A percentile compares a stretch with the other conserved stretches of the same genome.
These are phyloP conservation scores for Volvox carteri DNA, from an alignment of 163 green algal species.

Conservation along the genomic window DNA sequence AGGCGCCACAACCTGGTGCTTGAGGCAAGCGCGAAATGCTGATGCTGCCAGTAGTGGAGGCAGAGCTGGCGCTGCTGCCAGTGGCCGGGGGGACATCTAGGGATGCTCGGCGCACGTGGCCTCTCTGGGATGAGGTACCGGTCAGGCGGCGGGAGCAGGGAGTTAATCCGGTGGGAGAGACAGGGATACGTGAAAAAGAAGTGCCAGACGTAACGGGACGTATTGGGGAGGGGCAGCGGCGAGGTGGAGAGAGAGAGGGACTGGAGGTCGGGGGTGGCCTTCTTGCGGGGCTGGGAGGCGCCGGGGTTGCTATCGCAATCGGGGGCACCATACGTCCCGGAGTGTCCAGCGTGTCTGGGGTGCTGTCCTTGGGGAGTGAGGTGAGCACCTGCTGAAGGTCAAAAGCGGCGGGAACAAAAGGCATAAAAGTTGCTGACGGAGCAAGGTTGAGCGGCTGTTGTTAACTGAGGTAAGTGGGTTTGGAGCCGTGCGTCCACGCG, in stretches of 20 bases:
- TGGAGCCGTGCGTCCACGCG: no score
- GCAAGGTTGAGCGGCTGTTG: no score
- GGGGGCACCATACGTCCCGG: not conserved
- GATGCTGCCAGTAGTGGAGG: not conserved
- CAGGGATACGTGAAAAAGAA: not conserved
- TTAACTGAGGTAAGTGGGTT: no score
- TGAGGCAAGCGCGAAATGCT: not conserved
- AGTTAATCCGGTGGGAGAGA: no score
- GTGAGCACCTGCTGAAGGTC: not conserved
- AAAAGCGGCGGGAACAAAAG: no score
- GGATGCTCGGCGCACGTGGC: not conserved
- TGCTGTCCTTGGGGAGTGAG: not conserved
- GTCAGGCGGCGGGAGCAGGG: no score
- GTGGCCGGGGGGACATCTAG: not conserved
- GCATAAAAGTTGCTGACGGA: no score
- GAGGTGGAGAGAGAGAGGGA: no score
- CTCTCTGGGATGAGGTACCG: no score
- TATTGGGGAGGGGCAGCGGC: not conserved
- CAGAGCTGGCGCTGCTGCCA: not conserved
- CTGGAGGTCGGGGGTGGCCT: not conserved
- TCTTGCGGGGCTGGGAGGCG: not conserved
- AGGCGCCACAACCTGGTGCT: not conserved
- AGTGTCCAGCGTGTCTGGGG: not conserved
- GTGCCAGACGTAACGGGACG: not conserved
- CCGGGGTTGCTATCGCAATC: not conserved